Evolutionary conservation across 805 yeast species (phyloP).

Genomic region (Candida ovalis): DNA sequence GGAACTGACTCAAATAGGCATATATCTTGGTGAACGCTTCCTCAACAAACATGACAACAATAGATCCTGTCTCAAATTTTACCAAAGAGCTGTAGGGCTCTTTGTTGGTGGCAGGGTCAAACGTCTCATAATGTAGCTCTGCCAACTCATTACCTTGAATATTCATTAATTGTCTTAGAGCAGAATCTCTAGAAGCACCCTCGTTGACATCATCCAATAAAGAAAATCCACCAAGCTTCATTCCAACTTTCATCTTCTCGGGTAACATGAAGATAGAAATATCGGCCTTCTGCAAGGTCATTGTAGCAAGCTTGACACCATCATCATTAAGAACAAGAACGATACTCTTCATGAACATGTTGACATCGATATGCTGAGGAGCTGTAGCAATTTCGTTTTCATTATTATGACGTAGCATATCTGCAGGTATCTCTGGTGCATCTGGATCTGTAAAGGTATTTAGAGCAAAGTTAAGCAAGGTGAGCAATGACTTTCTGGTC

Average conservation of each 20-base stretch:
- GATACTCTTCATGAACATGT: conserved; percentile 67
- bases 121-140: conserved; percentile 80
- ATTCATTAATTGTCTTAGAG: conserved; percentile 60
- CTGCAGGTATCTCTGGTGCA: conserved; percentile 65
- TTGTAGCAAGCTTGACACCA: conserved; percentile 73
- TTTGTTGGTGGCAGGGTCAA: conserved; percentile 50
- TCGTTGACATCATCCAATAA: conserved; percentile 73
- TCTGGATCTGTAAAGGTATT: conserved; percentile 87
- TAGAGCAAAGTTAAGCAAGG: conserved; percentile 73
- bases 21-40: conserved; percentile 69
- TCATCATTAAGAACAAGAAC: conserved; percentile 78
- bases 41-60: conserved; percentile 75
- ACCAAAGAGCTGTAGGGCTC: conserved; percentile 52
- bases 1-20: conserved; percentile 67
- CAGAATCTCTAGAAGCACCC: conserved; percentile 55
- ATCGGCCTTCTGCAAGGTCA: conserved; percentile 70
- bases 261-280: conserved; percentile 65
- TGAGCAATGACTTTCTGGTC: conserved; percentile 72
- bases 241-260: conserved; percentile 67
- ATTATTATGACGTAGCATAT: conserved; percentile 63
- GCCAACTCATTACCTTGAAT: conserved; percentile 80
- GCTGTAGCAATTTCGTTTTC: conserved; percentile 52
- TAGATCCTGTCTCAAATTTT: conserved; percentile 69
- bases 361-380: conserved; percentile 72
- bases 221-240: conserved; percentile 74